These are phyloP conservation scores for Zancudomyces culisetae DNA, from an alignment of 371 early-diverging fungal genomes.

Conservation along the genomic window DNA sequence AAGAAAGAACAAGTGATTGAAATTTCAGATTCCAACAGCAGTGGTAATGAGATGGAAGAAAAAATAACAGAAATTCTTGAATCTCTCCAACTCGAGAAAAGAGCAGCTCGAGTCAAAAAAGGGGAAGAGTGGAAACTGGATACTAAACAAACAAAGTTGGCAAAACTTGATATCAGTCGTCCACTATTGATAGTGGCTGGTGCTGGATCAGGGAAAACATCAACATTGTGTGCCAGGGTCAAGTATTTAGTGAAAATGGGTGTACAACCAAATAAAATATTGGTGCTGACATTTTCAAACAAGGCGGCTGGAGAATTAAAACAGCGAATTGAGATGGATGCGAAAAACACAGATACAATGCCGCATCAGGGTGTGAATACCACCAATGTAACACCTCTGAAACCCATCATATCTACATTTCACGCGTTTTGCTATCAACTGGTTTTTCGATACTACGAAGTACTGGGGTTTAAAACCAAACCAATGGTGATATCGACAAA, in stretches of 20 bases:
- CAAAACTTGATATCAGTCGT: background rate
- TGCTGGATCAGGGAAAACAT: slow-evolving; percentile 42
- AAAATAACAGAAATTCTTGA: too few species aligned
- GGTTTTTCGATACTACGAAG: slow-evolving; percentile 14
- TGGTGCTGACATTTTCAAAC: slow-evolving; percentile 44
- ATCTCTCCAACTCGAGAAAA: too few species aligned
- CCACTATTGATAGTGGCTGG: slow-evolving; percentile 8
- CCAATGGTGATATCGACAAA: slow-evolving; percentile 30
- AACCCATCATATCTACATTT: slow-evolving; percentile 28
- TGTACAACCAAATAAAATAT: slow-evolving; percentile 20
- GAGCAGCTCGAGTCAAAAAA: background rate
- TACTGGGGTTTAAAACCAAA: slow-evolving; percentile 15
- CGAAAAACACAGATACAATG: slow-evolving; percentile 3
- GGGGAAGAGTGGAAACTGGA: background rate
- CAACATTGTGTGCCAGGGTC: slow-evolving; percentile 26
- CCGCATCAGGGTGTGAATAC: slow-evolving; percentile 4
- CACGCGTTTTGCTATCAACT: slow-evolving; percentile 32
- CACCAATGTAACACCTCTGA: slow-evolving; percentile 6
- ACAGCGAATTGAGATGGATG: slow-evolving; percentile 11
- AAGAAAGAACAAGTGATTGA: too few species aligned
- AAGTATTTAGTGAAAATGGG: slow-evolving; percentile 18
- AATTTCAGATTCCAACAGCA: too few species aligned
- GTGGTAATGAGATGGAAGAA: too few species aligned
- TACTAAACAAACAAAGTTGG: background rate
- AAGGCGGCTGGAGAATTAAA: slow-evolving; percentile 42